Evolutionary conservation across 1,284 basidiomycete genomes (phyloP), one percentile per base, ranked within the genome.

Genomic region (Sutorius eximius): DNA sequence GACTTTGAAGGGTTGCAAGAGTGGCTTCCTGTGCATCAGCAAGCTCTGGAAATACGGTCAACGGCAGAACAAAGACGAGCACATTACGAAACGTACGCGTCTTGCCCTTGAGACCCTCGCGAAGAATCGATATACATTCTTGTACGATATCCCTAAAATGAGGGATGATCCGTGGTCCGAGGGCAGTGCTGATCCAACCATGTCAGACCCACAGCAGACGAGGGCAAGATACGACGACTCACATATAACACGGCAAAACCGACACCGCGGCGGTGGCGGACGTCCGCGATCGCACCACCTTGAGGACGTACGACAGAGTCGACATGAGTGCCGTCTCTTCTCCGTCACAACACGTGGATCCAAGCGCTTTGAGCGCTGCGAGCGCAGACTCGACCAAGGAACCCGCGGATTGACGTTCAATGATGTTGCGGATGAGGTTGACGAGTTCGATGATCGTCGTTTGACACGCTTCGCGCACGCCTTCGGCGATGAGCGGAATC

Each of bases 81-180:
- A 0, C 5, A 13, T 45, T 18, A 10, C 9, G 3, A 37, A 33
- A 53, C 61, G 32, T 53, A 72, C 71, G 61, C 36, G 56, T 62
- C 63, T 60, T 66, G 69, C 75, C 71, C 51, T 71, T 63, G 24
- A 75, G 68, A 34, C 72, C 70, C 51, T 77, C 73, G 16, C 75
- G 75, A 43, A 87, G 73, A 38, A 85, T 65, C 10, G 68, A 59
- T 29, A 86, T 75, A 56, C 82, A 83, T 49, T 83, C 77, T 8
- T 81, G 73, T 32, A 91, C 78, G 45, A 94, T 81, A n/a, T 82
- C 78, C 52, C 85, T 85, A 70, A 95, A 87, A 72, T 85, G 81
- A 7, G 94, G 91, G 49, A 97, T 92, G 47, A 92, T 78, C 0
- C 94, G 86, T 20, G 93, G 91, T 0, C 91, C 92, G n/a, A 95